A percentile compares a stretch with the other conserved stretches of the same genome.
These are phyloP conservation scores for Pseudopyricularia javanii DNA, from an alignment of 2,329 filamentous ascomycete species.

Conservation along the genomic window DNA sequence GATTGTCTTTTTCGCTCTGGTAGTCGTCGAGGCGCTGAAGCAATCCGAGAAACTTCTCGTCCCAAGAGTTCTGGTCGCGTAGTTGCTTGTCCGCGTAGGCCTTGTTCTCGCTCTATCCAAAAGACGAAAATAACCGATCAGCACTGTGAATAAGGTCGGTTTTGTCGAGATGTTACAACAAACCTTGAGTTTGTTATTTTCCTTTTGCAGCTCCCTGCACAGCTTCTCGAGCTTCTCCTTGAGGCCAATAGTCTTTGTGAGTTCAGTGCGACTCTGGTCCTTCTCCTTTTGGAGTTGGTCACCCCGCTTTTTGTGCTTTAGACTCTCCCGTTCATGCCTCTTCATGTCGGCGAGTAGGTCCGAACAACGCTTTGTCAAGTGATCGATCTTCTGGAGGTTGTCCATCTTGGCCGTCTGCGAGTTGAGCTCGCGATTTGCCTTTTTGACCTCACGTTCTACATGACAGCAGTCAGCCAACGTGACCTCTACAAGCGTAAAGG, in stretches of 20 bases:
- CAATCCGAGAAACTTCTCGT: conserved; percentile 70
- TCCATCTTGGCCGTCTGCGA: conserved; percentile 86
- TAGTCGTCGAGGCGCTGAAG: conserved; percentile 79
- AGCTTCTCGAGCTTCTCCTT: conserved; percentile 97
- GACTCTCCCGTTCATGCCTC: conserved; percentile 81
- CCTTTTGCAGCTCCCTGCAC: conserved; percentile 84
- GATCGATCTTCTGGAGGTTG: conserved; percentile 81
- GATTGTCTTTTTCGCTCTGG: conserved; percentile 75
- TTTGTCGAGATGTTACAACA: background rate
- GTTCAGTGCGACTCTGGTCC: conserved; percentile 74
- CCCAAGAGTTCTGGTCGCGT: conserved; percentile 68
- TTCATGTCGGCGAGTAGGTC: conserved; percentile 93
- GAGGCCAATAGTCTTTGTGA: conserved; percentile 79
- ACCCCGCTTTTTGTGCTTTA: conserved; percentile 90
- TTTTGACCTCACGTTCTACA: conserved; percentile 84
- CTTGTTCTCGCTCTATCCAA: conserved; percentile 78
- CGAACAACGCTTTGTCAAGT: conserved; percentile 80
- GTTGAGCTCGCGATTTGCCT: conserved; percentile 81
- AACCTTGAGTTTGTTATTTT: conserved; percentile 98
- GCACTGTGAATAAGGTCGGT: background rate
- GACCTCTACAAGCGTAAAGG: background rate
- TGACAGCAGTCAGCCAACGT: conserved; percentile 4
- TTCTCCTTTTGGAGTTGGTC: conserved; percentile 96
- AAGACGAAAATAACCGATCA: conserved; percentile 1
- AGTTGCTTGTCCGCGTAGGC: conserved; percentile 79